Base-by-base conservation (phyloP, 208 protist genomes). In the Phytomonas francai region DNA sequence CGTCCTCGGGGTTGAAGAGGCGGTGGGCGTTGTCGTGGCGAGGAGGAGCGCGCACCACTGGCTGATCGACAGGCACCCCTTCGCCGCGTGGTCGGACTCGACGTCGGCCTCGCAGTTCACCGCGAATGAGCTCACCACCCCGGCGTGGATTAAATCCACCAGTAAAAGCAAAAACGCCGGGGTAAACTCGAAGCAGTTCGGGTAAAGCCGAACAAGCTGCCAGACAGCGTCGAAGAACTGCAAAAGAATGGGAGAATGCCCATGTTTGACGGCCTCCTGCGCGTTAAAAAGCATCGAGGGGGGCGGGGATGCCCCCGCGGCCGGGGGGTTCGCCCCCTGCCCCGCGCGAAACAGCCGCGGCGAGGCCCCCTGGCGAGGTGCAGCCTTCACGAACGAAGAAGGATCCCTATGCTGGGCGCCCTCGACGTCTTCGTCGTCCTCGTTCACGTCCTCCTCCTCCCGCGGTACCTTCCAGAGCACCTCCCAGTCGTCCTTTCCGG, bases 141-240 rank as follows among this genome's bases (percentile, higher is more conserved):
- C 79, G 56, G 77, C 66, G 69, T 84, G 78, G 2, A 77, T 33
- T 7, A 88, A 60, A 16, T 96, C 83, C 19, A 88, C 45, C 8
- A 98, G 75, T 27, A 81, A 71, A 11, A 83, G 27, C 9, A 98
- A 77, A 8, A 97, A 84, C 9, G 28, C 19, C 61, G 84, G 74
- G 27, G 91, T 97, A 68, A 96, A 98, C 72, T 99, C 96, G 70
- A 98, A 99, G 19, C 75, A 45, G 29, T 49, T 70, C 28, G 97
- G 96, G 65, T 89, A 96, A 72, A 98, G 95, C 19, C 77, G 71
- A 1, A 89, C 72, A 28, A 98, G 59, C 32, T 99, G 97, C 67
- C 78, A 94, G 39, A 98, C 89, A 66, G 83, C 89, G 63, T 98
- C 96, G 22, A 98, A 74, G 45, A 91, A 98, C 83, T 98, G 97